A percentile compares a stretch with the other conserved stretches of the same genome.
phyloP scores from a whole-genome alignment of 257 asterid species.

The Solanum tarijense region DNA sequence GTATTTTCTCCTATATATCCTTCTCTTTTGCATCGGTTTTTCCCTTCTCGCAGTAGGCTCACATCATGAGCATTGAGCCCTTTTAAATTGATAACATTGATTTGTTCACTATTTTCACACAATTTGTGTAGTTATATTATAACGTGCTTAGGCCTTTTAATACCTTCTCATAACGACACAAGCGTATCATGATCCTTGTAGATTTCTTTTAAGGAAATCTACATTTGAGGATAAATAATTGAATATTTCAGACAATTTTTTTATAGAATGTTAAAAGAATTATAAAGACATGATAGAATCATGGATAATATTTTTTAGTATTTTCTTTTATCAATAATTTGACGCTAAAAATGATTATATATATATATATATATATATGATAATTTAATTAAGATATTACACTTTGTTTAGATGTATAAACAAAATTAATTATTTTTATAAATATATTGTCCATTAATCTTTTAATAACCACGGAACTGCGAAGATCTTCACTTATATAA shows the following conservation, averaged over 20 bases:
- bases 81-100: not conserved
- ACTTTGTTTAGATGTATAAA: not conserved
- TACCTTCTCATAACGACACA: not conserved
- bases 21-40: not conserved
- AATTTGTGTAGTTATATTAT: not conserved
- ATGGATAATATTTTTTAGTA: not conserved
- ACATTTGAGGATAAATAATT: not conserved
- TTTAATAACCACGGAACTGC: not conserved
- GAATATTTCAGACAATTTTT: too few species aligned
- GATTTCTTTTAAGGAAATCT: not conserved
- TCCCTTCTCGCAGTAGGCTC: not conserved
- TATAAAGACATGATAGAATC: too few species aligned
- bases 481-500: not conserved
- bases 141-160: not conserved
- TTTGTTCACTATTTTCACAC: not conserved
- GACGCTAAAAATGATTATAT: not conserved
- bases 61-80: not conserved
- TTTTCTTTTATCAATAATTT: not conserved
- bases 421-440: not conserved
- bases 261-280: not conserved
- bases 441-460: not conserved
- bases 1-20: not conserved
- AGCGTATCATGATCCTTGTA: not conserved
- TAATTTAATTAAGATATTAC: not conserved
- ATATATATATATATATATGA: too few species aligned